phyloP scores from a whole-genome alignment of 495 filamentous ascomycete genomes.

The Chaetomium cochliodes region DNA sequence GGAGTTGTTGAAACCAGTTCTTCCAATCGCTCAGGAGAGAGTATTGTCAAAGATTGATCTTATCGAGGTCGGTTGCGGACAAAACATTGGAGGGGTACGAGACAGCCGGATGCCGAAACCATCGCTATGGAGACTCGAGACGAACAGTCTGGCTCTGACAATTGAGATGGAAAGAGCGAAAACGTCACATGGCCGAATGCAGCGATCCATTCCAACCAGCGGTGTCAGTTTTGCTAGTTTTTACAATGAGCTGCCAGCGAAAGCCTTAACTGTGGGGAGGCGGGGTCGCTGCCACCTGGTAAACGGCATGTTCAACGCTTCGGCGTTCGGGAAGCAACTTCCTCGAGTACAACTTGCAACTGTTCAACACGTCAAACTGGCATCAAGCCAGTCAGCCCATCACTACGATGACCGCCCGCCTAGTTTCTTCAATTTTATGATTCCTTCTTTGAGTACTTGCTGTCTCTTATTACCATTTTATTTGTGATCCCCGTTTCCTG shows the following conservation, averaged over 20 bases:
- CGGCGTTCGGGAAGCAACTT: not conserved
- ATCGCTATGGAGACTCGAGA: not conserved
- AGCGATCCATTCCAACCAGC: not conserved
- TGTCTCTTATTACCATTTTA: not conserved
- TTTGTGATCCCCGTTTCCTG: not conserved
- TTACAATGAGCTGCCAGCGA: not conserved
- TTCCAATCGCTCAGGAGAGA: no score
- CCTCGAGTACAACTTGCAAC: not conserved
- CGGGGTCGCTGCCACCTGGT: constrained; percentile 1
- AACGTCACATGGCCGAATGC: constrained; percentile 20
- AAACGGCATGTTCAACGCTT: not conserved
- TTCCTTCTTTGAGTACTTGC: constrained; percentile 12
- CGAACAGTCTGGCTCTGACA: not conserved
- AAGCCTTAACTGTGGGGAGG: constrained; percentile 8
- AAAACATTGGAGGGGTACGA: no score
- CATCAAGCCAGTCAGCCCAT: constrained; percentile 8
- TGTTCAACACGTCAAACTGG: constrained; percentile 17
- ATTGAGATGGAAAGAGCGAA: constrained; percentile 3
- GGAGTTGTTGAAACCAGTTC: no score
- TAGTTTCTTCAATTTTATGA: constrained; percentile 8
- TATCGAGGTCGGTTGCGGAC: no score
- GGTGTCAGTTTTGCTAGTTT: constrained; percentile 4
- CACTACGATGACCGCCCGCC: constrained; percentile 9
- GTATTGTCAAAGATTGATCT: no score
- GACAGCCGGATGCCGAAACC: no score